Percentiles rank a stretch among this genome's conserved stretches.
phyloP scores from a whole-genome alignment of 179 eudicot species.

The Beta lomatogona region DNA sequence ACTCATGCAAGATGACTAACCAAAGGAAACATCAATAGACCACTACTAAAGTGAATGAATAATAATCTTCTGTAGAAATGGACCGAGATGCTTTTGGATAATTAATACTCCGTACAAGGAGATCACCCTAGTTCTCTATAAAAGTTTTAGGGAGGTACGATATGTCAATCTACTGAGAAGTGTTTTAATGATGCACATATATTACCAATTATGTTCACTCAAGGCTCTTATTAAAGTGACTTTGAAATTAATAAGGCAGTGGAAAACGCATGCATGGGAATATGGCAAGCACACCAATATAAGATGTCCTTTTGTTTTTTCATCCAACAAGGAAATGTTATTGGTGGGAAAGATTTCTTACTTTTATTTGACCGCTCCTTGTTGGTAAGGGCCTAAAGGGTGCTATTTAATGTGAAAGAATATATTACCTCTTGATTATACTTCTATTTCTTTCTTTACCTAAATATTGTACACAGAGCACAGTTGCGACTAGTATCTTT shows the following conservation, averaged over 20 bases:
- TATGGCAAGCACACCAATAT: background rate
- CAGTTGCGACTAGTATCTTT: background rate
- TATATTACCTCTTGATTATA: too few species aligned
- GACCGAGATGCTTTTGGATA: background rate
- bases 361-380: too few species aligned
- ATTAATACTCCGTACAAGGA: background rate
- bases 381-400: background rate
- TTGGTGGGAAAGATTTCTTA: background rate
- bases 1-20: background rate
- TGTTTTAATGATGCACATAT: background rate
- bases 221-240: background rate
- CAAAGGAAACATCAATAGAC: background rate
- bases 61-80: background rate
- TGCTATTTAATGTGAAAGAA: background rate
- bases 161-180: background rate
- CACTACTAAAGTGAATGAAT: background rate
- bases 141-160: background rate
- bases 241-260: background rate
- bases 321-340: background rate
- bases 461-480: background rate
- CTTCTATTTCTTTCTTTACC: too few species aligned
- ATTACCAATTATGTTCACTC: background rate
- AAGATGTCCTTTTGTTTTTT: background rate
- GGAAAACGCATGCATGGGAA: background rate
- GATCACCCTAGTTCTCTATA: background rate